Conservation (phyloP, 2,329 filamentous ascomycete genomes). For the Trichoderma sp. region DNA sequence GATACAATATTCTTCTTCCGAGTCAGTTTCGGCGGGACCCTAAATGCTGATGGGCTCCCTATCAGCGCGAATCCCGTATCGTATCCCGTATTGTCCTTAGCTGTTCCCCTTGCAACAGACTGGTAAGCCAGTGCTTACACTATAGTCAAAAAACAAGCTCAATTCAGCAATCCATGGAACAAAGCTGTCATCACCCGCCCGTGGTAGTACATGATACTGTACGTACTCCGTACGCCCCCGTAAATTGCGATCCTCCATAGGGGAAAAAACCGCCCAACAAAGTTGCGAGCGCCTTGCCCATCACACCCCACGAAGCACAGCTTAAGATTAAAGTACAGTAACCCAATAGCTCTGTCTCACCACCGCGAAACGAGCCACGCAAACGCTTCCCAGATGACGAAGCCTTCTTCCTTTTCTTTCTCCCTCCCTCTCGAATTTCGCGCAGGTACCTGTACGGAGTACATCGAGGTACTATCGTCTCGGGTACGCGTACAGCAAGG, state of each 20-base stretch:
- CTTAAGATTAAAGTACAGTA: neutral
- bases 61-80: neutral
- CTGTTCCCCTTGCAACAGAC: neutral
- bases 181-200: neutral
- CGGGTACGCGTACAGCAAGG: neutral
- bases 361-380: constrained; percentile 8
- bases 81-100: neutral
- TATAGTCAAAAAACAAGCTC: neutral
- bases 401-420: neutral
- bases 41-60: constrained; percentile 4
- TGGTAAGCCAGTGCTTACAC: neutral
- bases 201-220: neutral
- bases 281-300: neutral
- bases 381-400: neutral
- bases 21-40: neutral
- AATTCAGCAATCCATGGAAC: neutral
- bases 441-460: neutral
- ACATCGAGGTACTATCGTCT: neutral
- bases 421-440: neutral
- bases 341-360: neutral
- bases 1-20: neutral
- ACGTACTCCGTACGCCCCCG: too few species aligned
- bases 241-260: neutral
- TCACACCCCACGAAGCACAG: neutral
- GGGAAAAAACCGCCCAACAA: neutral